Evolutionary conservation across 257 asterid species (phyloP), one percentile per base, ranked within the genome.

Genomic region (Gentiana dahurica): DNA sequence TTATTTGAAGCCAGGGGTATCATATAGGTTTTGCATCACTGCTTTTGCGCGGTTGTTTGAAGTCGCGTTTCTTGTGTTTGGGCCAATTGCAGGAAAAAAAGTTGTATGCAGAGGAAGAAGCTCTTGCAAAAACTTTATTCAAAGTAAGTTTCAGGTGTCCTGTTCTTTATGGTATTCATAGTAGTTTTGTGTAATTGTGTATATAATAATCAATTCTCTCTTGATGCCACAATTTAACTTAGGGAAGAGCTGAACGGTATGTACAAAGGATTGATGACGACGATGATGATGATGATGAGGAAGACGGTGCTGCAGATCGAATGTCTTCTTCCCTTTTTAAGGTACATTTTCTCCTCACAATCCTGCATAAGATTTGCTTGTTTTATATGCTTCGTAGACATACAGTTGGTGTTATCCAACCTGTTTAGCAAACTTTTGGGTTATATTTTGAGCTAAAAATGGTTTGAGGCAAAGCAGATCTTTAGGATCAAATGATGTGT

Each of bases 51-150:
- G 3, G 36, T 34, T 2, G 38, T 1, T 35, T 9, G 41, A 55
- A 0, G 2, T 37, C 43, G 9, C 35, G 7, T 32, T 52, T 15
- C 47, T 38, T 44, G 9, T 43, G 5, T 11, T 43, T 10, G 4
- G 24, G 12, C 8, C 46, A 41, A 51, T 55, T 36, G 57, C 64
- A 86, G 94, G 87, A 79, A 64, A 75, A 71, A 62, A 74, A 66
- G 68, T 36, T 79, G 70, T 79, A 72, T 71, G 92, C 83, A 71
- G 85, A 83, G 43, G 95, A 89, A 41, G 97, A 89, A 76, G 91
- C 91, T 58, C 81, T 72, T 8, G 81, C 83, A 67, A 77, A 73
- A 74, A 64, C 80, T n/a, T 48, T 83, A 51, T 89, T 83, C 72
- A 61, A 62, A 69, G 93, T 77, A 51, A 60, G 76, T 54, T 73